A percentile compares a stretch with the other conserved stretches of the same genome.
Evolutionary conservation across 345 rosid species (phyloP).

Genomic region (Citrus glauca): DNA sequence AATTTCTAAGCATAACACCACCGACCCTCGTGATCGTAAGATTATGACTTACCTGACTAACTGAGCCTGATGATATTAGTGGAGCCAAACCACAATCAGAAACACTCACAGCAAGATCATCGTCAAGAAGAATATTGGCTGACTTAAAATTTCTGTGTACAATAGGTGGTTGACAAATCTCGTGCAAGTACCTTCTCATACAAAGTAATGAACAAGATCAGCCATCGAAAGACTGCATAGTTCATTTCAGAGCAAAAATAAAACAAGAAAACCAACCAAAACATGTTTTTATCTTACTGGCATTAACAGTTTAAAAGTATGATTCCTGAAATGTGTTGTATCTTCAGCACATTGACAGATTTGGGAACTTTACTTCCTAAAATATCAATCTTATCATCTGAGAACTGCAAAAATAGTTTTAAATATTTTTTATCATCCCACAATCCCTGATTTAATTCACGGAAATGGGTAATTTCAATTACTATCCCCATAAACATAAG

Average conservation of each 20-base stretch:
- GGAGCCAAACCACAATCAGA: constrained; percentile 95
- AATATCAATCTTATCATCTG: neutral
- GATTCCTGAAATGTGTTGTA: neutral
- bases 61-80: constrained; percentile 78
- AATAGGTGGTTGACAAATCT: constrained; percentile 81
- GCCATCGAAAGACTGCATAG: neutral
- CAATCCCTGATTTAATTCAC: neutral
- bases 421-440: neutral
- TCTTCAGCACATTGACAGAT: neutral
- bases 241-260: neutral
- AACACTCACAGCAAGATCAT: constrained; percentile 66
- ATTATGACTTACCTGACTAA: constrained; percentile 67
- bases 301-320: neutral
- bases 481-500: neutral
- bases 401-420: neutral
- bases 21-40: neutral
- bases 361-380: neutral
- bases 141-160: constrained; percentile 91
- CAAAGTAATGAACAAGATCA: constrained; percentile 16
- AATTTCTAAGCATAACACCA: neutral
- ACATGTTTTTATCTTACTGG: neutral
- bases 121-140: constrained; percentile 82
- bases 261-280: neutral
- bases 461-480: neutral
- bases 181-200: constrained; percentile 81